Evolutionary conservation across 2,329 filamentous ascomycete genomes (phyloP).

Genomic region (Truncatella angustata): DNA sequence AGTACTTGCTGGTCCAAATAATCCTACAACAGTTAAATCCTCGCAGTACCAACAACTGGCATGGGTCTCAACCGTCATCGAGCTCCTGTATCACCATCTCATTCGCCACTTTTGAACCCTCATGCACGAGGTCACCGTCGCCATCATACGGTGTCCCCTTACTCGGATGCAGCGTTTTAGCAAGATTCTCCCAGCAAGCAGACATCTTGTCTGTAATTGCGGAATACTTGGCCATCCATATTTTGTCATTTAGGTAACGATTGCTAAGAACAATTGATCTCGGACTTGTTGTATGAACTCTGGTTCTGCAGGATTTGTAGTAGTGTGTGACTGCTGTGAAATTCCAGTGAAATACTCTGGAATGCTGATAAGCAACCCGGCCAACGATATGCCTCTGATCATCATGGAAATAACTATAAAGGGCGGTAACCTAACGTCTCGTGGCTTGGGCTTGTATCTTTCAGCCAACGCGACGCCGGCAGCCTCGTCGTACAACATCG

Average conservation of each 20-base stretch:
- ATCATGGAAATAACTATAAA: too few relatives aligned
- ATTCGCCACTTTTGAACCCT: not conserved
- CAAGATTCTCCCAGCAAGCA: conserved; percentile 15
- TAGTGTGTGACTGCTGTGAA: too few relatives aligned
- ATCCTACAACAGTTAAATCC: not conserved
- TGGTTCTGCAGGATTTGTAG: too few relatives aligned
- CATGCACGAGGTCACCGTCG: not conserved
- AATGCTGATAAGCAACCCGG: too few relatives aligned
- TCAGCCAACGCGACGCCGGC: too few relatives aligned
- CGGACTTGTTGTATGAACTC: conserved; percentile 27
- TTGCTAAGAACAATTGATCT: conserved; percentile 32
- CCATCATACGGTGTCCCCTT: not conserved
- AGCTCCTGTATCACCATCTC: not conserved
- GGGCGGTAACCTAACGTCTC: too few relatives aligned
- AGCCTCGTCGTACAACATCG: too few relatives aligned
- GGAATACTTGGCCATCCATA: conserved; percentile 25
- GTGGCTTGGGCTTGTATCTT: too few relatives aligned
- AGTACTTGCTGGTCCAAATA: not conserved
- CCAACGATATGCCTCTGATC: too few relatives aligned
- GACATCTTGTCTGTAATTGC: conserved; percentile 21
- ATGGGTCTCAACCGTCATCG: not conserved
- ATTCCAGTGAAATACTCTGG: too few relatives aligned
- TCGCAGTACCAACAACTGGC: not conserved
- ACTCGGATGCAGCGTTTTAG: conserved; percentile 12
- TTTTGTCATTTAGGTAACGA: conserved; percentile 17